Conservation (phyloP, 75 land plant genomes). For the Pinus tabuliformis region DNA sequence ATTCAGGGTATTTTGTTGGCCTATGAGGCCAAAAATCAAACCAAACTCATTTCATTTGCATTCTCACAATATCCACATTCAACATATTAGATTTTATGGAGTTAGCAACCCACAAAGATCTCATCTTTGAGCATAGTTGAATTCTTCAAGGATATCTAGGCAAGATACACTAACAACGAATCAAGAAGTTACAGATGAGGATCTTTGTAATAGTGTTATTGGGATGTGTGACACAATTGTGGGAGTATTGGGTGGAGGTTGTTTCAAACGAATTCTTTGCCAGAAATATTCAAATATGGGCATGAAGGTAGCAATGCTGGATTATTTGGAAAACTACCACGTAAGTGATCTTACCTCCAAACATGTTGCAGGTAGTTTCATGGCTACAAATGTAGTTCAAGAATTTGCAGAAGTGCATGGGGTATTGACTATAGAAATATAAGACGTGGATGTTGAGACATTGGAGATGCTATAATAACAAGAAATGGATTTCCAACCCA, state of each 20-base stretch:
- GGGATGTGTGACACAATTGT: slow-evolving; percentile 75
- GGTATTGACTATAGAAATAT: slow-evolving; percentile 90
- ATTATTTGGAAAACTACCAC: slow-evolving; percentile 82
- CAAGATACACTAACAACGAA: background rate
- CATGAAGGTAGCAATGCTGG: slow-evolving; percentile 69
- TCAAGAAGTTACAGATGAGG: background rate
- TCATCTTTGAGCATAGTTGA: background rate
- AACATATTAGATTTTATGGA: background rate
- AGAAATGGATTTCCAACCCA: slow-evolving; percentile 89
- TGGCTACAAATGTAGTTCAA: slow-evolving; percentile 64
- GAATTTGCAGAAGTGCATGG: slow-evolving; percentile 83
- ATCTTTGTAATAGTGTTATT: slow-evolving; percentile 15
- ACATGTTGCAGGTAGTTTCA: slow-evolving; percentile 83
- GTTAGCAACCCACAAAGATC: background rate
- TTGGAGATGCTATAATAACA: slow-evolving; percentile 78
- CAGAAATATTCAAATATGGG: slow-evolving; percentile 86
- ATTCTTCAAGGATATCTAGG: background rate
- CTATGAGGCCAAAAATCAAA: background rate
- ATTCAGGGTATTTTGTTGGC: background rate
- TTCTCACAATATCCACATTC: background rate
- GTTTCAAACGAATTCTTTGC: slow-evolving; percentile 91
- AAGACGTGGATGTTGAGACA: slow-evolving; percentile 92
- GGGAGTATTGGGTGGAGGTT: slow-evolving; percentile 95
- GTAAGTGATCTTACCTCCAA: slow-evolving; percentile 60
- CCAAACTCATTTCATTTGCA: background rate